phyloP scores from a whole-genome alignment of 306 rosid species.

The Vigna reflexopilosa region DNA sequence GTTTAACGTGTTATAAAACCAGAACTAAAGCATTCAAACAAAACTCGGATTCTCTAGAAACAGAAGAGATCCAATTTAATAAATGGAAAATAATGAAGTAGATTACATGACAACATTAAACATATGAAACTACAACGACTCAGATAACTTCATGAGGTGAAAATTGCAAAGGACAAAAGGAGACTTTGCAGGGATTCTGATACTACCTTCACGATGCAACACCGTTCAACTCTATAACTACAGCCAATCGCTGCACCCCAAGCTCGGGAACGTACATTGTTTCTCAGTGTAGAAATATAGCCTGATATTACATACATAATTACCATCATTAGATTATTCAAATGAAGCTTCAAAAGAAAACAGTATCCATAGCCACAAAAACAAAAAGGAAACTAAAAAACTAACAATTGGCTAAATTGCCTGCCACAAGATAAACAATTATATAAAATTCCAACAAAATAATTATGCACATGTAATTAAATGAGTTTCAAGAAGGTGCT shows the following conservation, averaged over 20 bases:
- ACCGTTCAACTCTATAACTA: constrained; percentile 85
- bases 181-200: constrained; percentile 32
- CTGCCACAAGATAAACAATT: background rate
- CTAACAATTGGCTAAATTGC: constrained; percentile 13
- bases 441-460: constrained; percentile 1
- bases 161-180: constrained; percentile 11
- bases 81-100: constrained; percentile 3
- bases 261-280: constrained; percentile 94
- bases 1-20: constrained; percentile 14
- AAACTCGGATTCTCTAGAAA: constrained; percentile 21
- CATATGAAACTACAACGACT: constrained; percentile 19
- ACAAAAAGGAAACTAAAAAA: constrained; percentile 29
- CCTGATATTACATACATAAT: constrained; percentile 57
- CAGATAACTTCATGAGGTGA: constrained; percentile 2
- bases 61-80: constrained; percentile 13
- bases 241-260: constrained; percentile 99
- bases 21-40: background rate
- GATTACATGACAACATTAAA: constrained; percentile 27
- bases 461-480: background rate
- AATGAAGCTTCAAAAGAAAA: constrained; percentile 34
- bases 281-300: constrained; percentile 88
- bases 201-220: constrained; percentile 93
- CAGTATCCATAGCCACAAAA: constrained; percentile 17
- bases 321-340: constrained; percentile 36
- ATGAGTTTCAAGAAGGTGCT: constrained; percentile 25